These are phyloP conservation scores for Neurospora sp. DNA, from an alignment of 495 filamentous ascomycete species.

Conservation along the genomic window DNA sequence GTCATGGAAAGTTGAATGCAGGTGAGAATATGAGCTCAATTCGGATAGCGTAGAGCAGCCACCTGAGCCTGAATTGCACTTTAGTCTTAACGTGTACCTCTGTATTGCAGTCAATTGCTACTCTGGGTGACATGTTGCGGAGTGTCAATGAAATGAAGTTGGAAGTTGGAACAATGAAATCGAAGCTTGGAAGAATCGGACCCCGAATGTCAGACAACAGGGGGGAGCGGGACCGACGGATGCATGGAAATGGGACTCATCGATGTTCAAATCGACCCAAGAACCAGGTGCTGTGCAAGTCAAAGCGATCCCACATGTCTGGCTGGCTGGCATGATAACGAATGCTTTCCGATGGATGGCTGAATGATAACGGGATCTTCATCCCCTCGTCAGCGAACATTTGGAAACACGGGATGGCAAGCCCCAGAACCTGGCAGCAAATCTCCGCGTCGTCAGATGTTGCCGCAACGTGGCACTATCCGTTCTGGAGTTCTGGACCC, in stretches of 20 bases:
- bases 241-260: background rate
- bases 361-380: background rate
- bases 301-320: background rate
- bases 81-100: no score
- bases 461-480: background rate
- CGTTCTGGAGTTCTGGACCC: background rate
- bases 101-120: no score
- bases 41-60: no score
- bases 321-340: background rate
- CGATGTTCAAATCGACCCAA: background rate
- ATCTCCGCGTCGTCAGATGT: background rate
- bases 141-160: background rate
- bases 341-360: background rate
- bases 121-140: no score
- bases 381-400: background rate
- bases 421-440: background rate
- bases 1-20: background rate
- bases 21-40: background rate
- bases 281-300: background rate
- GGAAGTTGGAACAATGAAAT: background rate
- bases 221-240: background rate
- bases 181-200: background rate
- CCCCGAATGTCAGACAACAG: background rate
- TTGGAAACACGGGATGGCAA: background rate
- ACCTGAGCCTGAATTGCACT: no score